phyloP scores from a whole-genome alignment of 2,329 filamentous ascomycete genomes.

The Xylariaceae sp. region DNA sequence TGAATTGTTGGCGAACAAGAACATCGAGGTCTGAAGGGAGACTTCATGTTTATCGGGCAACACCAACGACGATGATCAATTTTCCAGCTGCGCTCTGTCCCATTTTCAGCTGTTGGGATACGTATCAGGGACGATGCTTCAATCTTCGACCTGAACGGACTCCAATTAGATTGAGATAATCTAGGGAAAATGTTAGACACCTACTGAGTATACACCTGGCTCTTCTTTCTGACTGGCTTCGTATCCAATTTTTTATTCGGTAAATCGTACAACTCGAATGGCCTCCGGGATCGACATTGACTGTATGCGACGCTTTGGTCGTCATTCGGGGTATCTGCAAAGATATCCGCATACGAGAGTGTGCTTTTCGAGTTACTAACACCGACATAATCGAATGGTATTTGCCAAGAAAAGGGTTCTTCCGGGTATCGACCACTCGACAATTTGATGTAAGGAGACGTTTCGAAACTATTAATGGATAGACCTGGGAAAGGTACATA shows the following conservation, averaged over 20 bases:
- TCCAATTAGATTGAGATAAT: neutral
- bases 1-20: neutral
- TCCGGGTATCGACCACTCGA: neutral
- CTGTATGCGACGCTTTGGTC: neutral
- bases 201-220: neutral
- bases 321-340: neutral
- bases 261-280: neutral
- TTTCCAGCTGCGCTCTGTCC: neutral
- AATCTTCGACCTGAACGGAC: neutral
- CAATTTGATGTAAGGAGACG: conserved; percentile 4
- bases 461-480: neutral
- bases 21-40: neutral
- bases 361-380: neutral
- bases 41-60: conserved; percentile 4
- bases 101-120: neutral
- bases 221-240: neutral
- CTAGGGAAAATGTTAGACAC: neutral
- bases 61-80: conserved; percentile 4
- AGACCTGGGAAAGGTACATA: conserved; percentile 2
- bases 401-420: neutral
- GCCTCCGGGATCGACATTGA: neutral
- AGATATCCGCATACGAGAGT: conserved; percentile 1
- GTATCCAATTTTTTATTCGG: neutral
- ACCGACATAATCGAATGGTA: neutral
- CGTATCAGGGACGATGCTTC: neutral